These are phyloP conservation scores for Clonostachys byssicola DNA, from an alignment of 2,329 filamentous ascomycete genomes.

Conservation along the genomic window DNA sequence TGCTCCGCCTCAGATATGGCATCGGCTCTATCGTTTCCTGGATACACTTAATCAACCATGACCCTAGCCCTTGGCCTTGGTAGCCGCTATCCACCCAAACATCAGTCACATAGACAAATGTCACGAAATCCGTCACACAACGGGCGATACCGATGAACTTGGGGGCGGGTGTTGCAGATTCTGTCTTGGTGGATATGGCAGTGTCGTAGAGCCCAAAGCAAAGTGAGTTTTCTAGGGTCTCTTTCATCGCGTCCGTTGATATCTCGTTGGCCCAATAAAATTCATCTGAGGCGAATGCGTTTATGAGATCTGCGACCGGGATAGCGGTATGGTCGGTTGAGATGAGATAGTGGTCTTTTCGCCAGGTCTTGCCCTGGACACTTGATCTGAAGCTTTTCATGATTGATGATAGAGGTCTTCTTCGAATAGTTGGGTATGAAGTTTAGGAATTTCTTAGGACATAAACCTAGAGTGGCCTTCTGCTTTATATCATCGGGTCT, in stretches of 20 bases:
- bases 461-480: no score
- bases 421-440: no score
- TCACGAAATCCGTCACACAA: constrained; percentile 59
- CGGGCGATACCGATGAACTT: constrained; percentile 27
- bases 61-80: constrained; percentile 54
- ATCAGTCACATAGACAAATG: constrained; percentile 60
- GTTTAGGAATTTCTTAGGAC: no score
- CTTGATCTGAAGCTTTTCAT: no score
- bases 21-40: constrained; percentile 45
- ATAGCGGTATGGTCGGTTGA: constrained; percentile 49
- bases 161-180: no score
- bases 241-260: constrained; percentile 33
- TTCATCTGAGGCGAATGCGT: constrained; percentile 40
- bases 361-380: no score
- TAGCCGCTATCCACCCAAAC: constrained; percentile 53
- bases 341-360: constrained; percentile 21
- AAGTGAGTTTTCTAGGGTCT: constrained; percentile 46
- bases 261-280: constrained; percentile 52
- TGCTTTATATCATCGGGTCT: no score
- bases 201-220: constrained; percentile 49
- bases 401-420: no score
- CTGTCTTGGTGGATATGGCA: no score
- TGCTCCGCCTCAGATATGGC: constrained; percentile 47
- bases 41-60: constrained; percentile 56
- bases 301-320: constrained; percentile 40